Conservation (phyloP, 805 yeast genomes). For the Lipomyces yamadae region DNA sequence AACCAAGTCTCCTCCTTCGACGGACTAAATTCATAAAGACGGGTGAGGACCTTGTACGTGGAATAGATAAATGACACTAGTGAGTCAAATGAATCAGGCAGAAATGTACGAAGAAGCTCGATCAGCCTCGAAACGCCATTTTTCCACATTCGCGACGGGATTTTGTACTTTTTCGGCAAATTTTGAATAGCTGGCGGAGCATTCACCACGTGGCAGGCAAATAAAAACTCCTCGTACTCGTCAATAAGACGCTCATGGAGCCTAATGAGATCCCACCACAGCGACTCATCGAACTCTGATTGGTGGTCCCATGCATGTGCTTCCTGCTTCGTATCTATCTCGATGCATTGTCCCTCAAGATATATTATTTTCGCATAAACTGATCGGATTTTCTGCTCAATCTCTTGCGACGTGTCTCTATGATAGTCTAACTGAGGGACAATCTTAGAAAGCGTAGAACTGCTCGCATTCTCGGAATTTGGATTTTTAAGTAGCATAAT, state of each 20-base stretch:
- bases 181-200: conserved; percentile 18
- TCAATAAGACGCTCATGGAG: conserved; percentile 27
- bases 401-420: conserved; percentile 19
- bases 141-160: conserved; percentile 32
- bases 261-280: conserved; percentile 24
- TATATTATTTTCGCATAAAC: conserved; percentile 19
- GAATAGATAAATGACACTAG: conserved; percentile 18
- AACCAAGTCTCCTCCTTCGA: conserved; percentile 23
- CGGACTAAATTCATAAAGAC: conserved; percentile 26
- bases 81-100: conserved; percentile 23
- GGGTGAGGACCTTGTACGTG: conserved; percentile 23
- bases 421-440: conserved; percentile 18
- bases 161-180: conserved; percentile 29
- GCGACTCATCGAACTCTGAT: conserved; percentile 4
- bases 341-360: conserved; percentile 21
- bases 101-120: conserved; percentile 19
- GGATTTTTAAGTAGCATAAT: conserved; percentile 33
- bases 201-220: conserved; percentile 20
- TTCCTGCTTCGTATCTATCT: conserved; percentile 7
- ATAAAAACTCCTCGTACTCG: conserved; percentile 33
- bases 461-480: conserved; percentile 3
- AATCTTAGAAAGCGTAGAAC: conserved; percentile 1
- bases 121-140: conserved; percentile 20
- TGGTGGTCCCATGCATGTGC: not conserved
- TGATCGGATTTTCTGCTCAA: conserved; percentile 16